Percentiles rank a stretch among this genome's conserved stretches.
Evolutionary conservation across 176 grass and related monocot genomes (phyloP).

Genomic region (Aechmea fasciata): DNA sequence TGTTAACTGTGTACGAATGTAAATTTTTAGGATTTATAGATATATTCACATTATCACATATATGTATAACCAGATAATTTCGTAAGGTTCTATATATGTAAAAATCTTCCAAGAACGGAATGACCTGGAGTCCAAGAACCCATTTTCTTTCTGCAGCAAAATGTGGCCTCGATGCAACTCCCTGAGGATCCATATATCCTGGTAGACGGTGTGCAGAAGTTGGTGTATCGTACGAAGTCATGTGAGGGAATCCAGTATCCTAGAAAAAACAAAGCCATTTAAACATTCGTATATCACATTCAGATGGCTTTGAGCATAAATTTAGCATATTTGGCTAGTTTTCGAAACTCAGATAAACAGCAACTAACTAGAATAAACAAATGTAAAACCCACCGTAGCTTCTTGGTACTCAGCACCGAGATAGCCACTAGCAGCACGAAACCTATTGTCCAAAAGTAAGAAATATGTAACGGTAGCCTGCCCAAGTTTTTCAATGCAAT

Average conservation of each 20-base stretch:
- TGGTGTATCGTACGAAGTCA: conserved; percentile 36
- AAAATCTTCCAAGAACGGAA: neutral
- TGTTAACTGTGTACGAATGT: too few species aligned
- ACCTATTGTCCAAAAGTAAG: conserved; percentile 72
- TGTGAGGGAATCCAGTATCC: conserved; percentile 37
- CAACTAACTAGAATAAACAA: neutral
- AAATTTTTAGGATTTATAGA: too few species aligned
- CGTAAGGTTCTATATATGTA: neutral
- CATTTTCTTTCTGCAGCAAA: conserved; percentile 72
- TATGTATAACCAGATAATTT: too few species aligned
- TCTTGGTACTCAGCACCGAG: conserved; percentile 73
- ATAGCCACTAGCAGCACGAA: conserved; percentile 53
- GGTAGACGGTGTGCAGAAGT: conserved; percentile 37
- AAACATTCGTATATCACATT: neutral
- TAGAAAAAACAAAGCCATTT: conserved; percentile 10
- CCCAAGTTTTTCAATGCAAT: conserved; percentile 13
- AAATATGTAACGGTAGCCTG: conserved; percentile 94
- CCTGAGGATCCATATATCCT: conserved; percentile 59
- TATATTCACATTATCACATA: too few species aligned
- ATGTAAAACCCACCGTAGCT: conserved; percentile 38
- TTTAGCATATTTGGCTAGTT: neutral
- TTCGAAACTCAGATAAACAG: neutral
- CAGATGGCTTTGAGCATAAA: too few species aligned
- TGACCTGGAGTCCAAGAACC: conserved; percentile 82
- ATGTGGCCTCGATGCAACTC: conserved; percentile 39